These are phyloP conservation scores for Margaritispora aquatica DNA, from an alignment of 495 filamentous ascomycete species.

Conservation along the genomic window DNA sequence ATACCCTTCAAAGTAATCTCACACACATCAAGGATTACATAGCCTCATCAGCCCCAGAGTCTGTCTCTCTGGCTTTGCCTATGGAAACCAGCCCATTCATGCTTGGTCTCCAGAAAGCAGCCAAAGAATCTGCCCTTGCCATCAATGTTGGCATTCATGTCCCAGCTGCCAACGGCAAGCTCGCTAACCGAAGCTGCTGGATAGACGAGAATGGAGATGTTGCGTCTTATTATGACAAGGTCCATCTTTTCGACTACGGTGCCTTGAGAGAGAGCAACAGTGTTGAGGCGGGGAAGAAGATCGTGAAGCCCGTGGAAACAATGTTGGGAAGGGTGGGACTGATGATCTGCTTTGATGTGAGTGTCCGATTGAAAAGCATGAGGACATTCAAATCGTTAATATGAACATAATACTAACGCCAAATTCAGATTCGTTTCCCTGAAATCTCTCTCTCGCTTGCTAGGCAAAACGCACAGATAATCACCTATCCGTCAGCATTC, in stretches of 20 bases:
- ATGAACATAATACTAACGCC: neutral
- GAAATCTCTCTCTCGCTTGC: conserved; percentile 65
- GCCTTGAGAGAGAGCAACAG: conserved; percentile 61
- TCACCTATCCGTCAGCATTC: conserved; percentile 88
- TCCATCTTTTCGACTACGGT: conserved; percentile 73
- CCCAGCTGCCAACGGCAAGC: conserved; percentile 47
- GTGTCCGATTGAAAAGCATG: too few species aligned
- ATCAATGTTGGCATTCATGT: conserved; percentile 91
- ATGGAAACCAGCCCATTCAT: conserved; percentile 56
- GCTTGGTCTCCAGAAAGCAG: conserved; percentile 61
- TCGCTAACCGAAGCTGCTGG: conserved; percentile 64
- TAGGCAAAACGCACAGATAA: conserved; percentile 59
- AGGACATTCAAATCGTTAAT: too few species aligned
- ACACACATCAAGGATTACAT: conserved; percentile 56
- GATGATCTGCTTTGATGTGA: conserved; percentile 84
- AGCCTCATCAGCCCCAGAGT: conserved; percentile 55
- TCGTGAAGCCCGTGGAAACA: conserved; percentile 65
- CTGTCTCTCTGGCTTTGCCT: conserved; percentile 57
- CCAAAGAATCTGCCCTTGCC: conserved; percentile 49
- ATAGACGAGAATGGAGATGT: conserved; percentile 60
- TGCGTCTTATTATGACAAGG: conserved; percentile 63
- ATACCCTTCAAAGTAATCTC: neutral
- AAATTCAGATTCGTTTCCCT: conserved; percentile 63
- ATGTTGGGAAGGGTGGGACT: conserved; percentile 67
- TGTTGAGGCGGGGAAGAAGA: conserved; percentile 53